phyloP scores from a whole-genome alignment of 2,329 filamentous ascomycete genomes.

The Fusarium sp. region DNA sequence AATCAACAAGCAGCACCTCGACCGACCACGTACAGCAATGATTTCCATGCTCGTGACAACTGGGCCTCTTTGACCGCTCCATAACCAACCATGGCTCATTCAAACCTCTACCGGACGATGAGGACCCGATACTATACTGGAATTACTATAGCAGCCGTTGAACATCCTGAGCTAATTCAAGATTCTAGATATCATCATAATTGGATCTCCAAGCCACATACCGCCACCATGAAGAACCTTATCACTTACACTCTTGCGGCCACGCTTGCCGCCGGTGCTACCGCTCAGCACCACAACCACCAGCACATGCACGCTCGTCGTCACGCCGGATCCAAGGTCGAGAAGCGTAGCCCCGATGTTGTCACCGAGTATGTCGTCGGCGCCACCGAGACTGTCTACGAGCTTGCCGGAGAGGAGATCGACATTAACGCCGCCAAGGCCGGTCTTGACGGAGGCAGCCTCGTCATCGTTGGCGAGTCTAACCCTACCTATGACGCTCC shows the following conservation, averaged over 20 bases:
- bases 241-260: constrained; percentile 65
- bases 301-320: constrained; percentile 70
- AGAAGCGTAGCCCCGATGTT: constrained; percentile 60
- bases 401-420: constrained; percentile 74
- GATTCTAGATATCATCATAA: constrained; percentile 34
- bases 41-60: not conserved
- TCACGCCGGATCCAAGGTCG: constrained; percentile 60
- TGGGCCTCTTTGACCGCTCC: not conserved
- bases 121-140: not conserved
- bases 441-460: constrained; percentile 78
- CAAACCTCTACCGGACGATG: not conserved
- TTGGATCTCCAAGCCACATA: constrained; percentile 30
- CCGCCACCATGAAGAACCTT: constrained; percentile 62
- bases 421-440: constrained; percentile 73
- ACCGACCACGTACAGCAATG: not conserved
- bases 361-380: constrained; percentile 68
- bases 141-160: constrained; percentile 9
- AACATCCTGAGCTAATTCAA: constrained; percentile 32
- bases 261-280: constrained; percentile 63
- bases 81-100: not conserved
- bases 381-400: constrained; percentile 77
- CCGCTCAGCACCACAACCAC: constrained; percentile 72
- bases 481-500: constrained; percentile 65
- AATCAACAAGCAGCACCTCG: not conserved
- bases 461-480: constrained; percentile 72